Evolutionary conservation across 1,284 basidiomycete species (phyloP).

Genomic region (Melampsora larici-populina): DNA sequence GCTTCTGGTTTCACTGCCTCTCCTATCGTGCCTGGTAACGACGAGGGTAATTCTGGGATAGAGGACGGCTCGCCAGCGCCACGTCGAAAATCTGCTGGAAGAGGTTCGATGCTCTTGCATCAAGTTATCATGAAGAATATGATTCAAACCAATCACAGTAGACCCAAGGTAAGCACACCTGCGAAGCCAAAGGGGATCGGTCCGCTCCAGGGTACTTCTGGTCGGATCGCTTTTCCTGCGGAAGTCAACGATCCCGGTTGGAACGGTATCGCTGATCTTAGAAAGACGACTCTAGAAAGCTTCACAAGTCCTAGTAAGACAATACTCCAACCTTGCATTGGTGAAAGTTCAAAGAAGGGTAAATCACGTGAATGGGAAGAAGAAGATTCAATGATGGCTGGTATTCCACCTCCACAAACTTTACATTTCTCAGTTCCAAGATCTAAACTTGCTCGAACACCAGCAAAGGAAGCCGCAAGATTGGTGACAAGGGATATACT

Average conservation of each 20-base stretch:
- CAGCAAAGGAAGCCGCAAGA: slow-evolving; percentile 53
- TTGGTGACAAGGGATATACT: slow-evolving; percentile 52
- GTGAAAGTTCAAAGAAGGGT: not conserved
- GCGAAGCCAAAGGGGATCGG: not conserved
- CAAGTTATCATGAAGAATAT: slow-evolving; percentile 27
- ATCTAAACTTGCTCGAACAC: slow-evolving; percentile 51
- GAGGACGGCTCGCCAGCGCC: not conserved
- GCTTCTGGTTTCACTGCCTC: slow-evolving; percentile 25
- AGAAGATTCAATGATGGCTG: slow-evolving; percentile 50
- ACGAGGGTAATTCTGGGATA: not conserved
- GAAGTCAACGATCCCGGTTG: slow-evolving; percentile 46
- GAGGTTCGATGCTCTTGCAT: slow-evolving; percentile 30
- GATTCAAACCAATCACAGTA: slow-evolving; percentile 23
- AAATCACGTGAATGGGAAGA: slow-evolving; percentile 46
- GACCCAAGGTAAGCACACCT: slow-evolving; percentile 29
- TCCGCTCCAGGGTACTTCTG: not conserved
- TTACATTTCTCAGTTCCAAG: slow-evolving; percentile 52
- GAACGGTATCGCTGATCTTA: slow-evolving; percentile 53
- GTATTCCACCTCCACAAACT: slow-evolving; percentile 52
- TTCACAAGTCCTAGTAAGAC: slow-evolving; percentile 44
- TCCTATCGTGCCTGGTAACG: slow-evolving; percentile 3
- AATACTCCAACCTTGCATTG: not conserved
- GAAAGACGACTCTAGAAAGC: slow-evolving; percentile 50
- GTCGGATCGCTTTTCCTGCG: slow-evolving; percentile 5
- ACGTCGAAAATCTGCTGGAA: slow-evolving; percentile 1